These are phyloP conservation scores for Globisporangium heterothallicum DNA, from an alignment of 352 stramenopile species.

Conservation along the genomic window DNA sequence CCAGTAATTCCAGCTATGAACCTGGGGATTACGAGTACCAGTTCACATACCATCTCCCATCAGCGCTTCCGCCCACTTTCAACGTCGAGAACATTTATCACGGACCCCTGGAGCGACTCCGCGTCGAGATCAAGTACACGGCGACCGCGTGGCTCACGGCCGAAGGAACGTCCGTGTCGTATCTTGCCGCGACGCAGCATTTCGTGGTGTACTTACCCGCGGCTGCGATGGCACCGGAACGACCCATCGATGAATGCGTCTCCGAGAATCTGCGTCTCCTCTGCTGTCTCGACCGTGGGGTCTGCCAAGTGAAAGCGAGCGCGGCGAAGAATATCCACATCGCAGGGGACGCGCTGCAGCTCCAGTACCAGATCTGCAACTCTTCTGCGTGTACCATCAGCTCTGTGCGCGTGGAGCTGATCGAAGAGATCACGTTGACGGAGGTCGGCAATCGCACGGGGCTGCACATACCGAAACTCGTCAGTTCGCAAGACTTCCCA, in stretches of 20 bases:
- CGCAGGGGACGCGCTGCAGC: conserved; percentile 6
- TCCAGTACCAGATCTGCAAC: conserved; percentile 11
- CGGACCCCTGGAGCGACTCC: conserved; percentile 9
- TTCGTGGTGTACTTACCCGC: conserved; percentile 9
- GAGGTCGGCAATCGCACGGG: conserved; percentile 9
- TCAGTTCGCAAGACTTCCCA: conserved; percentile 6
- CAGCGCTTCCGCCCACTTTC: conserved; percentile 5
- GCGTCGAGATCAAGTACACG: conserved; percentile 9
- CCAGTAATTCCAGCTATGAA: conserved; percentile 5
- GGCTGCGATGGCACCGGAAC: neutral
- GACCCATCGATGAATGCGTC: conserved; percentile 3
- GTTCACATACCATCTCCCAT: conserved; percentile 13
- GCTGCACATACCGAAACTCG: neutral
- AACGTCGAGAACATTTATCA: conserved; percentile 14
- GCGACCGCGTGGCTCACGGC: conserved; percentile 14
- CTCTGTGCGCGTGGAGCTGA: conserved; percentile 5
- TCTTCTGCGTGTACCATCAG: conserved; percentile 3
- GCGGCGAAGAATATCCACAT: conserved; percentile 5
- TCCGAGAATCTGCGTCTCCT: conserved; percentile 11
- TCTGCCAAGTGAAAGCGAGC: conserved; percentile 2
- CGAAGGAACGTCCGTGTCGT: conserved; percentile 8
- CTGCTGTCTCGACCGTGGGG: conserved; percentile 8
- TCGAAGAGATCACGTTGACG: conserved; percentile 11
- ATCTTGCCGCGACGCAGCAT: conserved; percentile 8
- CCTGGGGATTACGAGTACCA: conserved; percentile 13